Conservation (phyloP, 768 basidiomycete species). For the Suillus americanus region DNA sequence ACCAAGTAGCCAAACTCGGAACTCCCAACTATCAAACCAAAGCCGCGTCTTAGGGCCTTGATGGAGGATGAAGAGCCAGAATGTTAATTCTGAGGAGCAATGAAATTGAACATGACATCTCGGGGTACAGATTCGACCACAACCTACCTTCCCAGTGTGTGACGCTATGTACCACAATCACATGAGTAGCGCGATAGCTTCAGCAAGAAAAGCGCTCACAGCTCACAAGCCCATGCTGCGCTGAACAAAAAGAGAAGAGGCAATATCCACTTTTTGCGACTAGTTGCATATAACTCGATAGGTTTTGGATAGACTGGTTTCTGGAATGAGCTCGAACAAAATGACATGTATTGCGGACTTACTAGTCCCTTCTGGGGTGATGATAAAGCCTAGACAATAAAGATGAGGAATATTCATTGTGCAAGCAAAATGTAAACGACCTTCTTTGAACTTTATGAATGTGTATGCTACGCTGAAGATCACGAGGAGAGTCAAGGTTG, state of each 20-base stretch:
- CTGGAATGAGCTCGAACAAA: not conserved
- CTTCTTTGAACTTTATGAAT: slow-evolving; percentile 71
- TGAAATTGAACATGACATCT: not conserved
- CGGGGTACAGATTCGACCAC: not conserved
- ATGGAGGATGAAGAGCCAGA: slow-evolving; percentile 82
- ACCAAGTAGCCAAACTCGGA: slow-evolving; percentile 71
- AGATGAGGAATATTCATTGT: not conserved
- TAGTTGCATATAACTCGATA: slow-evolving; percentile 45
- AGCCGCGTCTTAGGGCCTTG: slow-evolving; percentile 68
- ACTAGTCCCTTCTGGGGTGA: slow-evolving; percentile 14
- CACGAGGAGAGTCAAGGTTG: slow-evolving; percentile 63
- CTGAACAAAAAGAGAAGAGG: slow-evolving; percentile 73
- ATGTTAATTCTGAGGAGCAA: slow-evolving; percentile 57
- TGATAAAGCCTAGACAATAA: slow-evolving; percentile 14
- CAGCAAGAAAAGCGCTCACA: slow-evolving; percentile 46
- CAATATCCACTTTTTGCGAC: slow-evolving; percentile 54
- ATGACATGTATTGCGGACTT: not conserved
- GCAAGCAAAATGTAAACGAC: slow-evolving; percentile 29
- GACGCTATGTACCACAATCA: slow-evolving; percentile 41
- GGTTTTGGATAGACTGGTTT: slow-evolving; percentile 67
- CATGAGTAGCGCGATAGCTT: slow-evolving; percentile 3
- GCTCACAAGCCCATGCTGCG: slow-evolving; percentile 72
- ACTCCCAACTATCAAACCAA: slow-evolving; percentile 85
- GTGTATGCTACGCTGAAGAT: slow-evolving; percentile 64
- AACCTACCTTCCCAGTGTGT: slow-evolving; percentile 77